Evolutionary conservation across 2,329 filamentous ascomycete genomes (phyloP).

Genomic region (Chaetomium strumarium): DNA sequence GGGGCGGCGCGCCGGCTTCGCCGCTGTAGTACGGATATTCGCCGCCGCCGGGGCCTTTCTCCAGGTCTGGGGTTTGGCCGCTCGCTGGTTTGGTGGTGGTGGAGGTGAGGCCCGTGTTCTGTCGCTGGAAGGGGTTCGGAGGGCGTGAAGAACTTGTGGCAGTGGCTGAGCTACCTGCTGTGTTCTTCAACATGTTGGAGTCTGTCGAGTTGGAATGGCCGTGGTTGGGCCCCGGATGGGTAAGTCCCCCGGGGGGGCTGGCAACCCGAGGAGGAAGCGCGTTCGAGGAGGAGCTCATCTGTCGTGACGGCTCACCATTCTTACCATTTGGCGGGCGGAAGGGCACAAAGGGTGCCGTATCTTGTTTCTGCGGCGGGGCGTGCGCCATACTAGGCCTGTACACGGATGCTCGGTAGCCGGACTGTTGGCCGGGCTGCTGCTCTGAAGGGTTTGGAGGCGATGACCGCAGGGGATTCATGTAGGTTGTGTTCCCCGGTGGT

Average conservation of each 20-base stretch:
- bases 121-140: neutral
- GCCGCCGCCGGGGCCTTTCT: slow-evolving; percentile 9
- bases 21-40: slow-evolving; percentile 2
- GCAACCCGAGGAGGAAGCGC: neutral
- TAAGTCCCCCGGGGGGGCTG: neutral
- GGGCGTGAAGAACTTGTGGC: slow-evolving; percentile 3
- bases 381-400: slow-evolving; percentile 3
- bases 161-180: slow-evolving; percentile 4
- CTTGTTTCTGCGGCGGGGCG: slow-evolving; percentile 2
- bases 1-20: neutral
- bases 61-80: neutral
- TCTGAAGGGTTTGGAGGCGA: slow-evolving; percentile 7
- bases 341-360: slow-evolving; percentile 1
- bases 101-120: slow-evolving; percentile 1
- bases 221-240: neutral
- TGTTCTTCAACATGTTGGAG: slow-evolving; percentile 7
- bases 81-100: neutral
- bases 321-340: neutral
- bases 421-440: neutral
- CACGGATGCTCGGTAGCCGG: neutral
- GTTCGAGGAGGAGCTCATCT: neutral
- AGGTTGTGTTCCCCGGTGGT: neutral
- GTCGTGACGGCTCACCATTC: neutral
- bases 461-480: neutral
- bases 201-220: slow-evolving; percentile 8